Percentiles rank a stretch among this genome's conserved stretches.
phyloP scores from a whole-genome alignment of 106 monocot genomes.

The Dendrobium huoshanense region DNA sequence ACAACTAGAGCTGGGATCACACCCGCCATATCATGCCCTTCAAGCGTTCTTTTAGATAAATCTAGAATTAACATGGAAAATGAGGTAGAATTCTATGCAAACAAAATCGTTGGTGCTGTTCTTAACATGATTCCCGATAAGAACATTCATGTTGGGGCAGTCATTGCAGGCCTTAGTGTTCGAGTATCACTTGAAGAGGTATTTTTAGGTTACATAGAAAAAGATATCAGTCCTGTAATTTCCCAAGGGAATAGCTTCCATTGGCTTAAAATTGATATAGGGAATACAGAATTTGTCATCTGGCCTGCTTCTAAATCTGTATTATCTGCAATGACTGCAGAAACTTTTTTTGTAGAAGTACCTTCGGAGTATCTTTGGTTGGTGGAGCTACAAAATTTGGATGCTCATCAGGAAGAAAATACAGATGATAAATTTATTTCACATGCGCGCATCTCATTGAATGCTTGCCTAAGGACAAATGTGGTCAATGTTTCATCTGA shows the following conservation, averaged over 20 bases:
- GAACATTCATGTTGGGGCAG: conserved; percentile 36
- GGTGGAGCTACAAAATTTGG: conserved; percentile 27
- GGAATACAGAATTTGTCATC: conserved; percentile 30
- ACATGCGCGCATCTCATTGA: conserved; percentile 25
- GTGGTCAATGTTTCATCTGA: conserved; percentile 26
- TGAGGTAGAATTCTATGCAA: conserved; percentile 20
- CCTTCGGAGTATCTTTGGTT: conserved; percentile 28
- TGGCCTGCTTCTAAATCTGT: conserved; percentile 41
- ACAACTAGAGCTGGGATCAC: conserved; percentile 11
- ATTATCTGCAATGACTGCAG: conserved; percentile 11
- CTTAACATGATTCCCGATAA: conserved; percentile 35
- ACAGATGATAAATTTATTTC: conserved; percentile 22
- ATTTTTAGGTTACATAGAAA: background rate
- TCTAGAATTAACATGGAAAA: conserved; percentile 19
- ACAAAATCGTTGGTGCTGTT: conserved; percentile 25
- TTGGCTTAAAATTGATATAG: conserved; percentile 39
- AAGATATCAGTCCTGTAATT: conserved; percentile 7
- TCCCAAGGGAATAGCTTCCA: conserved; percentile 10
- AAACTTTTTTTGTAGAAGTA: conserved; percentile 9
- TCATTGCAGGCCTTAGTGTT: conserved; percentile 40
- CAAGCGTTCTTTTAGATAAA: conserved; percentile 10
- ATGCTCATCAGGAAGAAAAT: conserved; percentile 18
- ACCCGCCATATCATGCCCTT: conserved; percentile 12
- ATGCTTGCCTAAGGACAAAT: conserved; percentile 32
- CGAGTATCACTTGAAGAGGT: conserved; percentile 23